Evolutionary conservation across 2,329 filamentous ascomycete genomes (phyloP).

Genomic region (Diaporthe nobilis): DNA sequence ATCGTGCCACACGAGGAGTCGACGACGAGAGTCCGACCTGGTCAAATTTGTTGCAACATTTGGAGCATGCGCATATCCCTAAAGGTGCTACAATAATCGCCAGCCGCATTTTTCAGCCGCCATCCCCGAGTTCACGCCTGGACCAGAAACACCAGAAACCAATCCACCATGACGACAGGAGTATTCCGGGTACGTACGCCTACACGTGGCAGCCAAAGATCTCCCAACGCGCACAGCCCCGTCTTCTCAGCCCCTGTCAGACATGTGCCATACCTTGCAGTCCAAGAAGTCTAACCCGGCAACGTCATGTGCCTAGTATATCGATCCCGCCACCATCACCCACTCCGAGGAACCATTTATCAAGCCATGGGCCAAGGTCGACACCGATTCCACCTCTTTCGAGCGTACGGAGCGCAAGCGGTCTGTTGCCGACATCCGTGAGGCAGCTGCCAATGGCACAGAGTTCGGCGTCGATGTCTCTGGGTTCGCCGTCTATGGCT

Average conservation of each 20-base stretch:
- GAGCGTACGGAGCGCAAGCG: conserved; percentile 59
- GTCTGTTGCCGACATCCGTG: conserved; percentile 69
- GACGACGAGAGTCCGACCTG: too few relatives aligned
- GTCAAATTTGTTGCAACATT: background rate
- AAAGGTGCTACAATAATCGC: background rate
- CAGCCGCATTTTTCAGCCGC: background rate
- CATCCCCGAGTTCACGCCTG: background rate
- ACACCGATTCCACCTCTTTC: conserved; percentile 70
- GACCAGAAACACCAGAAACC: background rate
- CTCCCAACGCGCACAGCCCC: too few relatives aligned
- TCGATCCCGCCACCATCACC: conserved; percentile 65
- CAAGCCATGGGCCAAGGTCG: conserved; percentile 77
- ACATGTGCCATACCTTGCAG: background rate
- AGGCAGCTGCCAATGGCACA: conserved; percentile 51
- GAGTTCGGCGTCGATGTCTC: conserved; percentile 69
- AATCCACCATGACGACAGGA: conserved; percentile 28
- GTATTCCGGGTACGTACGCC: conserved; percentile 15
- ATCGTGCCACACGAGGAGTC: background rate
- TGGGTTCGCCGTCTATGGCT: conserved; percentile 70
- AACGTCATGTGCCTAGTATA: conserved; percentile 67
- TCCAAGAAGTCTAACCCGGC: background rate
- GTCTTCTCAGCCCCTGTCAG: background rate
- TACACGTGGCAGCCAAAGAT: background rate
- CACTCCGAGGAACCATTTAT: conserved; percentile 51
- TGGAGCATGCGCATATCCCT: background rate